phyloP scores from a whole-genome alignment of 345 rosid species.

The Corchorus capsularis region DNA sequence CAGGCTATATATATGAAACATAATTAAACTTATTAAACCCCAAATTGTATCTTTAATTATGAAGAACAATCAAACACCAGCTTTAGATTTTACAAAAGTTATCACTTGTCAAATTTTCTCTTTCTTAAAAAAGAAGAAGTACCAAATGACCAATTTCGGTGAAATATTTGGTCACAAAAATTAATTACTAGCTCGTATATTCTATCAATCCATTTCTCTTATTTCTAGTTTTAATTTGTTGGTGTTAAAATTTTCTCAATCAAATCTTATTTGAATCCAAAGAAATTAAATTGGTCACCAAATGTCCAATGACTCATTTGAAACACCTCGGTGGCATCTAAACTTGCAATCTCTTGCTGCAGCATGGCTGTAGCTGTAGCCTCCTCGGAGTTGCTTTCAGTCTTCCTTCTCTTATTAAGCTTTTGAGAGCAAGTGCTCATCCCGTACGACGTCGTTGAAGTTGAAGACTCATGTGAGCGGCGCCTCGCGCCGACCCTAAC shows the following conservation, averaged over 20 bases:
- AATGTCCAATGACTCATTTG: conserved; percentile 8
- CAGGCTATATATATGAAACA: too few relatives aligned
- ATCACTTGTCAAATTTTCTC: neutral
- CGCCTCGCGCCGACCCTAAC: conserved; percentile 52
- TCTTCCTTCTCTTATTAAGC: conserved; percentile 4
- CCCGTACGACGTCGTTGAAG: neutral
- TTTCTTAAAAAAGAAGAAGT: neutral
- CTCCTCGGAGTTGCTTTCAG: neutral
- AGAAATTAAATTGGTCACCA: conserved; percentile 1
- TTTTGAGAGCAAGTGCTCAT: neutral
- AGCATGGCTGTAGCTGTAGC: neutral
- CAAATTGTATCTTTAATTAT: neutral
- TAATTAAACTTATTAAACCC: neutral
- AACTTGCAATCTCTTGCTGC: neutral
- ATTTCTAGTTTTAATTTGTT: neutral
- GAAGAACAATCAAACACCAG: neutral
- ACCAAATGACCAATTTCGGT: neutral
- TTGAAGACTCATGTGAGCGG: conserved; percentile 19
- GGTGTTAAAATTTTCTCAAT: neutral
- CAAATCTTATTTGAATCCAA: neutral
- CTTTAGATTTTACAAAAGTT: neutral
- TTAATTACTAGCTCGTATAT: neutral
- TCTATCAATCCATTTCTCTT: too few relatives aligned
- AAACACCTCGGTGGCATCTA: conserved; percentile 1
- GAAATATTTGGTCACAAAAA: neutral